Evolutionary conservation across 306 rosid species (phyloP).

Genomic region (Vachellia collinsii): DNA sequence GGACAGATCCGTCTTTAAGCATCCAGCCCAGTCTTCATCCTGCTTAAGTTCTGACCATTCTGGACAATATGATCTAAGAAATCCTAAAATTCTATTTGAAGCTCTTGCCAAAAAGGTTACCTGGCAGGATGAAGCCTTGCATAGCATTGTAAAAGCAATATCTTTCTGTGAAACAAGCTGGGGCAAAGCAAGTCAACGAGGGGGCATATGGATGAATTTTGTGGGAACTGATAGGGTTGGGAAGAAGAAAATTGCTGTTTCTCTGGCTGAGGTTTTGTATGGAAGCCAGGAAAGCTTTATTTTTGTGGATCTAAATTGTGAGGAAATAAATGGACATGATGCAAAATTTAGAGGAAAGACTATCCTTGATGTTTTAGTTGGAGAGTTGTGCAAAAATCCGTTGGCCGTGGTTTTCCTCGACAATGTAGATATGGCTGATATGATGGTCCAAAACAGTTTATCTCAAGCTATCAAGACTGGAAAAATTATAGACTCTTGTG

Average conservation of each 20-base stretch:
- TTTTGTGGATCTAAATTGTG: slow-evolving; percentile 62
- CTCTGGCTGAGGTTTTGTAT: slow-evolving; percentile 71
- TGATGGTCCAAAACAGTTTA: slow-evolving; percentile 60
- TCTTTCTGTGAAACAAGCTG: slow-evolving; percentile 47
- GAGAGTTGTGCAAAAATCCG: slow-evolving; percentile 73
- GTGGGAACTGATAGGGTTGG: slow-evolving; percentile 75
- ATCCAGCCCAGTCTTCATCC: slow-evolving; percentile 54
- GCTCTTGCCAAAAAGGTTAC: slow-evolving; percentile 67
- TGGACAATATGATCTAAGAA: slow-evolving; percentile 54
- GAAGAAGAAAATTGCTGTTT: slow-evolving; percentile 70
- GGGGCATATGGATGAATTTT: slow-evolving; percentile 80
- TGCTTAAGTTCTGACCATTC: slow-evolving; percentile 60
- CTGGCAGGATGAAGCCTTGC: slow-evolving; percentile 81
- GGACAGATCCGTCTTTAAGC: slow-evolving; percentile 50
- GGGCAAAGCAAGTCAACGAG: slow-evolving; percentile 46
- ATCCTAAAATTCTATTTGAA: slow-evolving; percentile 62
- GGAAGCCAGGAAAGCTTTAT: slow-evolving; percentile 63
- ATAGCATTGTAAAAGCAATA: slow-evolving; percentile 57
- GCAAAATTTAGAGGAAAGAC: slow-evolving; percentile 84
- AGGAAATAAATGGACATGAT: slow-evolving; percentile 55
- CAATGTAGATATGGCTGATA: slow-evolving; percentile 80
- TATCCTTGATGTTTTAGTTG: slow-evolving; percentile 69
- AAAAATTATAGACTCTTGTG: slow-evolving; percentile 72
- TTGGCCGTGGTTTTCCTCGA: slow-evolving; percentile 79
- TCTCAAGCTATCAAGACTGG: slow-evolving; percentile 76